Evolutionary conservation across 257 asterid species (phyloP).

Genomic region (Solanum piurae): DNA sequence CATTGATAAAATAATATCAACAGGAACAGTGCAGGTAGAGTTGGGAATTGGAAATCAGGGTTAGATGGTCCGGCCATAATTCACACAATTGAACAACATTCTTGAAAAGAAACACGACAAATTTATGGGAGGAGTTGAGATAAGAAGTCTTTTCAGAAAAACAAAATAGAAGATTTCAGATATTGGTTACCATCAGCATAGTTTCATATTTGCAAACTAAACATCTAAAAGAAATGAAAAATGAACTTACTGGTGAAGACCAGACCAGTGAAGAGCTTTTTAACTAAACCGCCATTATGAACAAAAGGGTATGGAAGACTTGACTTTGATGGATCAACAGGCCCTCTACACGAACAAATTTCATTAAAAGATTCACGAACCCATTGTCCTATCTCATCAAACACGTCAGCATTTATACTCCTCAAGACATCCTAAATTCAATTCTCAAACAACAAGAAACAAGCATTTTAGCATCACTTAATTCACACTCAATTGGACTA

Average conservation of each 20-base stretch:
- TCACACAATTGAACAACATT: background rate
- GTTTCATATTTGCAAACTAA: background rate
- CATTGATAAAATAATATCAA: background rate
- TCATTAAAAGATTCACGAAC: conserved; percentile 45
- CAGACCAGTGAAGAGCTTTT: conserved; percentile 61
- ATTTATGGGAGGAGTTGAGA: background rate
- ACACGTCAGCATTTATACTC: conserved; percentile 48
- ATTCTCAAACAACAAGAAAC: background rate
- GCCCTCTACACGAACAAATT: conserved; percentile 30
- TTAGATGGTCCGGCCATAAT: background rate
- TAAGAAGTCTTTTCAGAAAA: background rate
- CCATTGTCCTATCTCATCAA: conserved; percentile 58
- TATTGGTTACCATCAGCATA: background rate
- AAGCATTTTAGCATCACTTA: background rate
- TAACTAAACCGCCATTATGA: conserved; percentile 25
- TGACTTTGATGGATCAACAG: conserved; percentile 19
- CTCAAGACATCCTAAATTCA: conserved; percentile 57
- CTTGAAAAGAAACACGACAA: background rate
- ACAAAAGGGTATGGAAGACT: conserved; percentile 49
- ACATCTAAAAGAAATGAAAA: background rate
- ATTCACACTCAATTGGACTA: background rate
- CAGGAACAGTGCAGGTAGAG: background rate
- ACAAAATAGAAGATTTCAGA: background rate
- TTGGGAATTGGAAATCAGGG: background rate
- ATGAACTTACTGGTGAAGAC: conserved; percentile 67